phyloP scores from a whole-genome alignment of 306 rosid species.

The Lagenaria siceraria region DNA sequence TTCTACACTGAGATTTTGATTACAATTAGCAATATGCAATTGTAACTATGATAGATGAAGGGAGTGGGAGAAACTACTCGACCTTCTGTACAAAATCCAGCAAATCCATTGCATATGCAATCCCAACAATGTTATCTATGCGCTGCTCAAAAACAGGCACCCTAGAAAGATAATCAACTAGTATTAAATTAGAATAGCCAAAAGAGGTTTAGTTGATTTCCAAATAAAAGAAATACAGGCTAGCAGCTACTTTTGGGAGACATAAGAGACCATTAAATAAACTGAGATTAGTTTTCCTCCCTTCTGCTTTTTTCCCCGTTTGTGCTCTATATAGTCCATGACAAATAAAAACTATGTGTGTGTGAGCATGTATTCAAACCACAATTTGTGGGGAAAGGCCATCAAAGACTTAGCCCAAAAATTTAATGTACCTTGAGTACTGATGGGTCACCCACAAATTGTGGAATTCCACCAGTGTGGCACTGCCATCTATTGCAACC shows the following conservation, averaged over 20 bases:
- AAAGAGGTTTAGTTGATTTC: background rate
- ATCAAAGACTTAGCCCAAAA: background rate
- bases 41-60: conserved; percentile 7
- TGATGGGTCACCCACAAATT: conserved; percentile 93
- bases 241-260: background rate
- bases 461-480: conserved; percentile 78
- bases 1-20: conserved; percentile 51
- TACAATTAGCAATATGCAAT: conserved; percentile 29
- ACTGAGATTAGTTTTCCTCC: background rate
- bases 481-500: conserved; percentile 87
- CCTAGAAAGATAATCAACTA: conserved; percentile 31
- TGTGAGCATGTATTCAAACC: background rate
- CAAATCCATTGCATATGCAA: conserved; percentile 97
- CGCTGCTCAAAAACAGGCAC: conserved; percentile 99
- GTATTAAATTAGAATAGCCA: background rate
- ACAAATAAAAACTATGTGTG: background rate
- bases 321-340: background rate
- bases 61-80: conserved; percentile 15
- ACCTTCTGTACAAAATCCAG: conserved; percentile 89
- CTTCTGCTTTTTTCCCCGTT: background rate
- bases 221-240: background rate
- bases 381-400: background rate
- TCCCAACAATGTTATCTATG: conserved; percentile 91
- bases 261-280: background rate
- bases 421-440: conserved; percentile 65